phyloP scores from a whole-genome alignment of 352 stramenopile species.

The Lagenidium giganteum region DNA sequence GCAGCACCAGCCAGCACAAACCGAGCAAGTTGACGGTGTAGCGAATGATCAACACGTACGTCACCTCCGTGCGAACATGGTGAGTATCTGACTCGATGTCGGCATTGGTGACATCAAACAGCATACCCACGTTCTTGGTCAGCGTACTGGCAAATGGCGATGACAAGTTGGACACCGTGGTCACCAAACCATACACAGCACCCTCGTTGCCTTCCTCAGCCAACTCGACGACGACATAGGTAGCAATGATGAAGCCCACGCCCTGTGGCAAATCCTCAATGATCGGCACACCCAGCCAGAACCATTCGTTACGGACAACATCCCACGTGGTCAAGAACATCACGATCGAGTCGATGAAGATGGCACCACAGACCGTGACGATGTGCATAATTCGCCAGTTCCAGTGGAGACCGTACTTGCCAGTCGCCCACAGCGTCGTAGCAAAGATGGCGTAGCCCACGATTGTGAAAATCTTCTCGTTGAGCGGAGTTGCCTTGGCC shows the following conservation, averaged over 20 bases:
- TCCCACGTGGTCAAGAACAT: too few species aligned
- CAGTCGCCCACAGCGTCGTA: slow-evolving; percentile 1
- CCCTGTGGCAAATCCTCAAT: too few species aligned
- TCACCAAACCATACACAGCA: slow-evolving; percentile 24
- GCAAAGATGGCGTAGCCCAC: slow-evolving; percentile 3
- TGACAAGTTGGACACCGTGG: slow-evolving; percentile 24
- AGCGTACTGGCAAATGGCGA: slow-evolving; percentile 13
- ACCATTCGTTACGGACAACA: too few species aligned
- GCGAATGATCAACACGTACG: slow-evolving; percentile 10
- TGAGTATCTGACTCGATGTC: slow-evolving; percentile 15
- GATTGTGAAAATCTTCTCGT: slow-evolving; percentile 6
- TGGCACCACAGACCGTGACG: not conserved
- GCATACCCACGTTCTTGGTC: slow-evolving; percentile 16
- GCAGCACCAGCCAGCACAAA: slow-evolving; percentile 9
- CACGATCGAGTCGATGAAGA: slow-evolving; percentile 1
- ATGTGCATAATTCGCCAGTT: slow-evolving; percentile 6
- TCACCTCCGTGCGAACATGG: slow-evolving; percentile 12
- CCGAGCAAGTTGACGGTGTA: slow-evolving; percentile 9
- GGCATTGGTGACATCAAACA: slow-evolving; percentile 14
- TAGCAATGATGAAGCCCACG: not conserved
- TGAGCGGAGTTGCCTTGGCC: slow-evolving; percentile 9
- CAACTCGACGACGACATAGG: slow-evolving; percentile 20
- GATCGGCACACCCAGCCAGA: too few species aligned
- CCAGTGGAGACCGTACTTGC: slow-evolving; percentile 8
- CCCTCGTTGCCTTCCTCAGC: slow-evolving; percentile 25